Percentiles rank a stretch among this genome's conserved stretches.
Evolutionary conservation across 805 yeast species (phyloP).

Genomic region (Hanseniaspora mollemarum): DNA sequence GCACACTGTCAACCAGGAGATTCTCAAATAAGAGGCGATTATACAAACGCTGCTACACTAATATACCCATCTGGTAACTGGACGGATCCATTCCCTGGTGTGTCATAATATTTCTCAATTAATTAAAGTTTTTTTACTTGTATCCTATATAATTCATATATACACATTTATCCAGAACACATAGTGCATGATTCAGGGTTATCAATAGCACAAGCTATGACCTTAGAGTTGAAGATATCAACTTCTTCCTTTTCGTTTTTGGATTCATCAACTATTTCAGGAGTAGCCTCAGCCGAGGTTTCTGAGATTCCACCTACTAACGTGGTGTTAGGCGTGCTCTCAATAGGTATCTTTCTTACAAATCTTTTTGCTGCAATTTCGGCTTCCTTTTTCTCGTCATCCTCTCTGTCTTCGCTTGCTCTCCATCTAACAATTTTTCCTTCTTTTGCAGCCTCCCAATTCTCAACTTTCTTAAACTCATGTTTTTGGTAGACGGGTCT

Average conservation of each 20-base stretch:
- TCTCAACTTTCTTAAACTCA: conserved; percentile 18
- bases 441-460: conserved; percentile 17
- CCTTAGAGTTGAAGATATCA: conserved; percentile 86
- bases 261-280: conserved; percentile 31
- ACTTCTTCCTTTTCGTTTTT: conserved; percentile 40
- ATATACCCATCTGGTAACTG: conserved; percentile 52
- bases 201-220: conserved; percentile 89
- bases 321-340: conserved; percentile 16
- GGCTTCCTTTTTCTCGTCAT: conserved; percentile 13
- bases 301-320: conserved; percentile 18
- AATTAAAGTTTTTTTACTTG: no score
- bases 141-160: no score
- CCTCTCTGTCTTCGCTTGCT: conserved; percentile 16
- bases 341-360: conserved; percentile 11
- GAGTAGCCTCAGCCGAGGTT: conserved; percentile 26
- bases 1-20: conserved; percentile 39
- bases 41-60: conserved; percentile 50
- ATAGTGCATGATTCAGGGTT: conserved; percentile 97
- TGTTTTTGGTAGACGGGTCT: conserved; percentile 33
- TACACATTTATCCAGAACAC: conserved; percentile 85
- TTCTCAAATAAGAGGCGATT: conserved; percentile 43
- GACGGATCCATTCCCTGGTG: conserved; percentile 41
- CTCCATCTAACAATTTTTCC: conserved; percentile 17
- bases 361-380: conserved; percentile 18
- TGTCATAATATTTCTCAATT: conserved; percentile 28